Percentiles rank a stretch among this genome's conserved stretches.
These are phyloP conservation scores for Aphanomyces euteiches DNA, from an alignment of 352 stramenopile species.

Conservation along the genomic window DNA sequence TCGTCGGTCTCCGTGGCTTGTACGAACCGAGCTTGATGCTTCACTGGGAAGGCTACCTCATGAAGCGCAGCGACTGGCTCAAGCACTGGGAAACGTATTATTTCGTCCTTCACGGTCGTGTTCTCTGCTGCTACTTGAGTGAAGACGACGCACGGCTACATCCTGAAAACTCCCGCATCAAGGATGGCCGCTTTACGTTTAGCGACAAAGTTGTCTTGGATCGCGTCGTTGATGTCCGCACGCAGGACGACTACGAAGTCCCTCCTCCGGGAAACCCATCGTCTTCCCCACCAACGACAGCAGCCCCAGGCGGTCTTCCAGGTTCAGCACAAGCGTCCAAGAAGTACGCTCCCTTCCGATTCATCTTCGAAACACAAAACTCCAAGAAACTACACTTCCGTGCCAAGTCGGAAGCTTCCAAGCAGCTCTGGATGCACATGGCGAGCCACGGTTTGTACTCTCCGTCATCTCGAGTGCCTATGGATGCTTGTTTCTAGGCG, in stretches of 20 bases:
- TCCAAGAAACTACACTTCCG: conserved; percentile 83
- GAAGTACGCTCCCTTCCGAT: conserved; percentile 47
- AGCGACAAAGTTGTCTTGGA: conserved; percentile 70
- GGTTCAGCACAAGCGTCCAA: conserved; percentile 36
- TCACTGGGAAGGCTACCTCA: conserved; percentile 83
- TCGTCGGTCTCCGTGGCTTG: conserved; percentile 20
- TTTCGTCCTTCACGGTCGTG: conserved; percentile 65
- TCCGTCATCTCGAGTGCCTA: conserved; percentile 44
- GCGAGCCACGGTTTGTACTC: conserved; percentile 51
- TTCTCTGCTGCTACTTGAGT: conserved; percentile 79
- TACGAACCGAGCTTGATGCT: conserved; percentile 41
- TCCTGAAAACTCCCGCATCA: conserved; percentile 85
- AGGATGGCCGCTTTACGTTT: conserved; percentile 85
- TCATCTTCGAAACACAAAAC: conserved; percentile 78
- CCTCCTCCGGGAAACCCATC: conserved; percentile 9
- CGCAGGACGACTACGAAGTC: conserved; percentile 23
- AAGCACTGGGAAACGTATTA: conserved; percentile 90
- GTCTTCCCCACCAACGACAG: conserved; percentile 1
- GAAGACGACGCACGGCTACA: conserved; percentile 72
- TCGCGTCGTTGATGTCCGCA: conserved; percentile 67
- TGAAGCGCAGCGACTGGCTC: conserved; percentile 86
- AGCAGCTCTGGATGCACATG: conserved; percentile 79
- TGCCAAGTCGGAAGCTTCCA: conserved; percentile 74
- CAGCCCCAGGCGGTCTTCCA: background rate
- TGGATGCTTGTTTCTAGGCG: background rate